Evolutionary conservation across 208 protist species (phyloP), one percentile per base, ranked within the genome.

Genomic region (Leishmania major): DNA sequence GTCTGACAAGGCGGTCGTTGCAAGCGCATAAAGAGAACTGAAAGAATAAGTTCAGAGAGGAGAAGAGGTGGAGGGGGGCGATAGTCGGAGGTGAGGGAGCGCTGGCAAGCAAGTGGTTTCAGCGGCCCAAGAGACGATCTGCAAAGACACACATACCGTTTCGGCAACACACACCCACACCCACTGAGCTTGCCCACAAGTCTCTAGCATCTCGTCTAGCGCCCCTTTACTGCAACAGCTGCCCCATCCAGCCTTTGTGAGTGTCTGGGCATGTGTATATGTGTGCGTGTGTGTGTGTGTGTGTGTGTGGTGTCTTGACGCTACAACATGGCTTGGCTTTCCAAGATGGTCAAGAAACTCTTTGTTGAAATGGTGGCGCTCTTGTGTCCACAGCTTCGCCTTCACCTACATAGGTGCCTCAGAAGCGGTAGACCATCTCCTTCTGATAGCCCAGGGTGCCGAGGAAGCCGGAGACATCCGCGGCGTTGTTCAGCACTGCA

Each of bases 401-500:
- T 37, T 74, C 19, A 6, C 25, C 47, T n/a, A 53, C 70, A 22
- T 11, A 74, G 43, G 25, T 35, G 40, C 22, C 25, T 51, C 94
- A 96, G 87, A 96, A 96, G 82, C 93, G 93, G 87, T 96, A 96
- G 53, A 96, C 90, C 85, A 91, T 92, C 62, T 96, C 93, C 81
- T 93, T 95, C 64, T 86, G 89, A 88, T 94, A 96, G 49, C 93
- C 93, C 37, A 96, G 47, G 10, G 83, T 80, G 35, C 92, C 93
- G 10, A 96, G 87, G 75, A 88, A 93, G 64, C 93, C 93, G n/a
- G 84, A 76, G 3, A 96, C 92, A 86, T 96, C 93, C 0, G 90
- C 88, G 43, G 87, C 86, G 82, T 96, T 96, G 86, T 95, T 96
- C 59, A 95, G 80, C 59, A 94, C 87, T 43, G 91, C 83, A 57